These are phyloP conservation scores for Pseudogymnoascus sp. DNA, from an alignment of 2,329 filamentous ascomycete species.

Conservation along the genomic window DNA sequence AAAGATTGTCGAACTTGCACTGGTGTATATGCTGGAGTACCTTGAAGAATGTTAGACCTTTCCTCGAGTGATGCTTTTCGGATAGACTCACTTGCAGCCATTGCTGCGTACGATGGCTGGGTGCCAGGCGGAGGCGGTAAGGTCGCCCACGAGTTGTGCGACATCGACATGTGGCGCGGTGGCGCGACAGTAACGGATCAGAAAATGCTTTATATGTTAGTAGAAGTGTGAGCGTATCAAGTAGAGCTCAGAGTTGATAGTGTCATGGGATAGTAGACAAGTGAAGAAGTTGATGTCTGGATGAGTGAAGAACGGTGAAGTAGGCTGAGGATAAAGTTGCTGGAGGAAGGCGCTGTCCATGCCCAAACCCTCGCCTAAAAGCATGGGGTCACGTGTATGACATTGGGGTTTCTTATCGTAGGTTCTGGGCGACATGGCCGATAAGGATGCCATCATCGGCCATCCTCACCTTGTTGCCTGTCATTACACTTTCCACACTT, in stretches of 20 bases:
- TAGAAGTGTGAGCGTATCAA: conserved; percentile 5
- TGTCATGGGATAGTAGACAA: not conserved
- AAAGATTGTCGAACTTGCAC: conserved; percentile 35
- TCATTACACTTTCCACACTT: not conserved
- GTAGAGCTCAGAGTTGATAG: conserved; percentile 2
- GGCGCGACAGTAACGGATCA: not conserved
- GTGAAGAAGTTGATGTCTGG: not conserved
- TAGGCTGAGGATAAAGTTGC: not conserved
- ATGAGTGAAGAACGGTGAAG: not conserved
- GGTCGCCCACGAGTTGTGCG: conserved; percentile 20
- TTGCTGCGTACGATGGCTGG: conserved; percentile 22
- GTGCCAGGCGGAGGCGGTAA: conserved; percentile 34
- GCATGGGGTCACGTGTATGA: not conserved
- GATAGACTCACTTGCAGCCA: conserved; percentile 22
- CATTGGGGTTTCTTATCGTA: not conserved
- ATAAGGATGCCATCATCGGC: conserved; percentile 9
- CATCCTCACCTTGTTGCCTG: not conserved
- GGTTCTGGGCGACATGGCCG: not conserved
- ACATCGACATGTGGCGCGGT: conserved; percentile 7
- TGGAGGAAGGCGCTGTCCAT: not conserved
- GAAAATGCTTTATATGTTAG: not conserved
- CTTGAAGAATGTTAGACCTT: conserved; percentile 28
- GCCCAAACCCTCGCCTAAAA: conserved; percentile 6
- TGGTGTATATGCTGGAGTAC: conserved; percentile 34
- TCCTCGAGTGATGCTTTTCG: conserved; percentile 1